A percentile compares a stretch with the other conserved stretches of the same genome.
phyloP scores from a whole-genome alignment of 106 monocot species.

The Agapanthus africanus region DNA sequence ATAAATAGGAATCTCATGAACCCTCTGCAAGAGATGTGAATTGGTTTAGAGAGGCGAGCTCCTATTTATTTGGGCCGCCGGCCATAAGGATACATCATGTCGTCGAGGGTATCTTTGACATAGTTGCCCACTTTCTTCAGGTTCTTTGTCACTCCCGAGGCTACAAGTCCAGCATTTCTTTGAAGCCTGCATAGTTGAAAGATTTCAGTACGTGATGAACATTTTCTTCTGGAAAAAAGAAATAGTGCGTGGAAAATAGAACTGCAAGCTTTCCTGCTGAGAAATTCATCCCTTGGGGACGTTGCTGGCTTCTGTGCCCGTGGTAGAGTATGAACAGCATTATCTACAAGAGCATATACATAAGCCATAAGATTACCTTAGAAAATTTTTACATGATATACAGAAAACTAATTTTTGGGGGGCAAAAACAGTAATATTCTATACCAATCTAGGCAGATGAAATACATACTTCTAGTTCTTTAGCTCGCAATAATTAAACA shows the following conservation, averaged over 20 bases:
- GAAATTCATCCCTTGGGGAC: constrained; percentile 31
- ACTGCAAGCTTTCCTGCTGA: constrained; percentile 30
- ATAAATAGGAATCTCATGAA: neutral
- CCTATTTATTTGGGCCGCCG: constrained; percentile 65
- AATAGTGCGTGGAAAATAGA: neutral
- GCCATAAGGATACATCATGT: constrained; percentile 60
- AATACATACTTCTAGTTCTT: neutral
- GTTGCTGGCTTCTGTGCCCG: constrained; percentile 24
- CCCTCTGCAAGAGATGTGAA: no score
- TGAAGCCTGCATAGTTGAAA: constrained; percentile 38
- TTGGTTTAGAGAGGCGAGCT: no score
- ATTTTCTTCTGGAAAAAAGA: neutral
- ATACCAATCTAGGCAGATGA: neutral
- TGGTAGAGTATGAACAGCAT: constrained; percentile 7
- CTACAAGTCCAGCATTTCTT: constrained; percentile 65
- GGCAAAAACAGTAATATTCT: neutral
- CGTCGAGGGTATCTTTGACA: constrained; percentile 57
- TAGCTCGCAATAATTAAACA: no score
- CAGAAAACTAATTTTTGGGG: neutral
- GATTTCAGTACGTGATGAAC: neutral
- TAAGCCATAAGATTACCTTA: constrained; percentile 3
- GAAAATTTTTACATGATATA: neutral
- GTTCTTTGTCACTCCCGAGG: constrained; percentile 55
- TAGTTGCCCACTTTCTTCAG: constrained; percentile 45
- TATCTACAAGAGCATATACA: constrained; percentile 12